phyloP scores from a whole-genome alignment of 371 early-diverging fungal species.

The Apophysomyces trapeziformis region DNA sequence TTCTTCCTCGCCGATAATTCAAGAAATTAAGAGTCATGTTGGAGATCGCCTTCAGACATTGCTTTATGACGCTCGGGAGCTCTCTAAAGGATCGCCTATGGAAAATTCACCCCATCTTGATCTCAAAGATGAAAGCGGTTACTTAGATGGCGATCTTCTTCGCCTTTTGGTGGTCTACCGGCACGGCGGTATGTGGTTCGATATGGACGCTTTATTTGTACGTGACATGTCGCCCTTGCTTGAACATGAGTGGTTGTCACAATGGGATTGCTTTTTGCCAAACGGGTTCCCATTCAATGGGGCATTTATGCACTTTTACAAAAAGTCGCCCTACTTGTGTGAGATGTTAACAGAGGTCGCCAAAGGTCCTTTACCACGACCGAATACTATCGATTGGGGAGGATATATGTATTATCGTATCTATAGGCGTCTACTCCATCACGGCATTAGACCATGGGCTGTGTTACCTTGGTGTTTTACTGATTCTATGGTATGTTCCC shows the following conservation, averaged over 20 bases:
- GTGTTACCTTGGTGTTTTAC: slow-evolving; percentile 61
- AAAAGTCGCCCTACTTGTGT: slow-evolving; percentile 54
- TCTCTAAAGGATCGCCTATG: slow-evolving; percentile 52
- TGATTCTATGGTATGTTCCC: slow-evolving; percentile 53
- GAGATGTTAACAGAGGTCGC: slow-evolving; percentile 57
- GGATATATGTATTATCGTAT: slow-evolving; percentile 56
- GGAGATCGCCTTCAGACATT: slow-evolving; percentile 40
- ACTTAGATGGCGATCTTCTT: slow-evolving; percentile 57
- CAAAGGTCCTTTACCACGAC: slow-evolving; percentile 53
- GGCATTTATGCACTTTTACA: slow-evolving; percentile 57
- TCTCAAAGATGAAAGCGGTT: slow-evolving; percentile 49
- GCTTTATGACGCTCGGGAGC: slow-evolving; percentile 41
- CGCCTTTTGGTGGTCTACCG: slow-evolving; percentile 53
- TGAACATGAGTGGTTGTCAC: slow-evolving; percentile 57
- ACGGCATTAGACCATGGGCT: slow-evolving; percentile 53
- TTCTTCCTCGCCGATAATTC: slow-evolving; percentile 33
- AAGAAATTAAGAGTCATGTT: slow-evolving; percentile 39
- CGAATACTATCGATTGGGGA: slow-evolving; percentile 57
- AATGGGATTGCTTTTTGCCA: slow-evolving; percentile 64
- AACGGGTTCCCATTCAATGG: slow-evolving; percentile 58
- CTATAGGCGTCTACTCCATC: slow-evolving; percentile 47
- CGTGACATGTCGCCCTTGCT: slow-evolving; percentile 55
- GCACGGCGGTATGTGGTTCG: slow-evolving; percentile 64
- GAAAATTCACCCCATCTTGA: slow-evolving; percentile 47
- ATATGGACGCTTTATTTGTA: slow-evolving; percentile 58